Base-by-base conservation (phyloP, 2,329 filamentous ascomycete genomes). In the Chaetomium sp. region DNA sequence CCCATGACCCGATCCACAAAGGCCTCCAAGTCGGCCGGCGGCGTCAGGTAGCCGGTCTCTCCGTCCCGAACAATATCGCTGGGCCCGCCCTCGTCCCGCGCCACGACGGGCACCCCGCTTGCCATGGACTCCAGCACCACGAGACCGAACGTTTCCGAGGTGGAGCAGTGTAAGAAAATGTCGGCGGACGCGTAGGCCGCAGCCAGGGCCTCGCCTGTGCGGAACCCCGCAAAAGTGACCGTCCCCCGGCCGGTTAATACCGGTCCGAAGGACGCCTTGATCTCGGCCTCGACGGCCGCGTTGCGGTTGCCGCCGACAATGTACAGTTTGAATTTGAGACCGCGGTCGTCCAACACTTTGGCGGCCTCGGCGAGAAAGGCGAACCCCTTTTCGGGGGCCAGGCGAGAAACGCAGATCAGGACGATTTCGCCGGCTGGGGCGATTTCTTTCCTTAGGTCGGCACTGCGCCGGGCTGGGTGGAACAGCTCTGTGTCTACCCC, bases 101-200 rank as follows among this genome's bases (percentile, higher is more conserved):
- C 52, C 44, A 54, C 52, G 11, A 54, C 52, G 1, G 52, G 52
- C 33, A 54, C 45, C 3, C 52, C 52, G 10, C 45, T 49, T 3
- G 52, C 52, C 52, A 54, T 54, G 1, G 52, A 49, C 12, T 54
- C 52, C 6, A 54, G 52, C 10, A 54, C 52, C 10, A 54, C 52
- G 8, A 54, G 45, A 3, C 52, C 52, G 14, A 54, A 54, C 6
- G 52, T 54, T 19, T 54, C 52, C 9, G 52, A 49, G 1, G 43
- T n/a, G 5, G 52, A 54, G 45, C 52, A 54, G 14, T 54, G 52
- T 27, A 54, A 19, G 14, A 54, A 54, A 8, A 54, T 37, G 33
- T 54, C 52, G 0, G 45, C 52, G 12, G 52, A 54, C 1, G 52
- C 52, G 14, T 54, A 54, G 10, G 52, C 45, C 34, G n/a, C 36